These are phyloP conservation scores for Cryptococcus maquisensis DNA, from an alignment of 1,284 basidiomycete species.

Conservation along the genomic window DNA sequence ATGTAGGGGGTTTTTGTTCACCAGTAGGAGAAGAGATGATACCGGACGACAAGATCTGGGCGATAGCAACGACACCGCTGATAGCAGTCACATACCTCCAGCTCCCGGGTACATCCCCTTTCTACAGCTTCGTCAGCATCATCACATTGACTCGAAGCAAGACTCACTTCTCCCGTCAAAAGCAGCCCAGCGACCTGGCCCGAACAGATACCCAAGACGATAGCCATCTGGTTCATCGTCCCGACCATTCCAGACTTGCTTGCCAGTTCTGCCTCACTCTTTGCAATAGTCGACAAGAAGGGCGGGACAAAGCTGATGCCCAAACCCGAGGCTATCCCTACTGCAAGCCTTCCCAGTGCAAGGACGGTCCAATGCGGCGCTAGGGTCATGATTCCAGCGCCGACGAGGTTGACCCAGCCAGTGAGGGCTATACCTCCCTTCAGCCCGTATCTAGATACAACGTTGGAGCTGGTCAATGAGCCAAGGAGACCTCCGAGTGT, in stretches of 20 bases:
- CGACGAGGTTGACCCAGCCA: slow-evolving; percentile 58
- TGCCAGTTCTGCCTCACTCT: slow-evolving; percentile 46
- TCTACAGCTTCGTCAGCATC: slow-evolving; percentile 12
- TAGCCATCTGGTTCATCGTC: slow-evolving; percentile 80
- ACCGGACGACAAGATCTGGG: slow-evolving; percentile 56
- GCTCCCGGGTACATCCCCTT: slow-evolving; percentile 39
- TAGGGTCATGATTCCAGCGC: slow-evolving; percentile 62
- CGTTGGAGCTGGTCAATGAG: slow-evolving; percentile 63
- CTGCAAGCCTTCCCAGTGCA: slow-evolving; percentile 67
- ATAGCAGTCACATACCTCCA: slow-evolving; percentile 73
- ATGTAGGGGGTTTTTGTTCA: background rate
- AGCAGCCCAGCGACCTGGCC: slow-evolving; percentile 57
- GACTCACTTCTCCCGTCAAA: slow-evolving; percentile 48
- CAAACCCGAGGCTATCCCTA: slow-evolving; percentile 75
- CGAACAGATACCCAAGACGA: slow-evolving; percentile 75
- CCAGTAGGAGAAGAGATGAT: slow-evolving; percentile 2
- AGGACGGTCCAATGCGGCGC: slow-evolving; percentile 60
- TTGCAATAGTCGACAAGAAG: slow-evolving; percentile 76
- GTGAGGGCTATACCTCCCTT: slow-evolving; percentile 51
- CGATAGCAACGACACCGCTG: slow-evolving; percentile 58
- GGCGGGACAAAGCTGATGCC: slow-evolving; percentile 82
- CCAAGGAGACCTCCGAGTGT: slow-evolving; percentile 83
- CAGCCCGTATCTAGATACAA: slow-evolving; percentile 64
- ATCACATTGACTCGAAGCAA: slow-evolving; percentile 55
- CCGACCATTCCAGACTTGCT: slow-evolving; percentile 52